Evolutionary conservation across 495 filamentous ascomycete genomes (phyloP).

Genomic region (Hypoxylon lienhwacheense): DNA sequence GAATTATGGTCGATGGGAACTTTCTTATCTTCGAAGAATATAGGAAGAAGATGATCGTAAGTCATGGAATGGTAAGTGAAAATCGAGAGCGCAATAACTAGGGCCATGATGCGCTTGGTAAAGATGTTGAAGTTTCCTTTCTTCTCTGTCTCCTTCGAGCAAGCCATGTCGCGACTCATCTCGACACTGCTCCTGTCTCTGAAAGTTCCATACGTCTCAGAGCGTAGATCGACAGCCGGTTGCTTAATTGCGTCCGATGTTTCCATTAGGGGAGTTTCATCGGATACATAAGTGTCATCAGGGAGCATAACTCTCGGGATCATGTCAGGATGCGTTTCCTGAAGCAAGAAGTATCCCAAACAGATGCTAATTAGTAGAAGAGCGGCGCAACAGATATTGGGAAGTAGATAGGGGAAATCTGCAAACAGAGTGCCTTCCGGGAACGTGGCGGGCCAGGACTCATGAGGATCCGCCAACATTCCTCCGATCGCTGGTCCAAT

Average conservation of each 20-base stretch:
- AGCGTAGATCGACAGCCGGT: slow-evolving; percentile 67
- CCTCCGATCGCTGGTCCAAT: slow-evolving; percentile 82
- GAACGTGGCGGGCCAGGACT: slow-evolving; percentile 67
- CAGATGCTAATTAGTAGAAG: slow-evolving; percentile 74
- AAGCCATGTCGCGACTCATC: slow-evolving; percentile 43
- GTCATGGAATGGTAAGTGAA: slow-evolving; percentile 90
- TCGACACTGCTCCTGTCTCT: slow-evolving; percentile 60
- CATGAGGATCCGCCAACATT: slow-evolving; percentile 71
- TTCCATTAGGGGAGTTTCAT: slow-evolving; percentile 70
- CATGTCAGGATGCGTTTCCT: slow-evolving; percentile 82
- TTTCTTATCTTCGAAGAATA: slow-evolving; percentile 76
- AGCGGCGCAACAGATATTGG: slow-evolving; percentile 74
- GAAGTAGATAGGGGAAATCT: slow-evolving; percentile 79
- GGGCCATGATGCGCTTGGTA: slow-evolving; percentile 65
- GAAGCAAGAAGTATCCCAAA: slow-evolving; percentile 69
- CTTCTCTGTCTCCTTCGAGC: slow-evolving; percentile 38
- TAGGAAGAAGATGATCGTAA: slow-evolving; percentile 80
- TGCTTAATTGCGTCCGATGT: slow-evolving; percentile 70
- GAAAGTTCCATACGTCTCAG: slow-evolving; percentile 80
- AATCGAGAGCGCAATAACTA: slow-evolving; percentile 72
- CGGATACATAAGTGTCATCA: slow-evolving; percentile 58
- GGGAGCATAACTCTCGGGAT: slow-evolving; percentile 59
- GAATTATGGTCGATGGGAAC: slow-evolving; percentile 25
- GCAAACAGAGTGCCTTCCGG: slow-evolving; percentile 65
- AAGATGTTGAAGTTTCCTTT: slow-evolving; percentile 55